phyloP scores from a whole-genome alignment of 2,329 filamentous ascomycete species.

The Periconia digitata region DNA sequence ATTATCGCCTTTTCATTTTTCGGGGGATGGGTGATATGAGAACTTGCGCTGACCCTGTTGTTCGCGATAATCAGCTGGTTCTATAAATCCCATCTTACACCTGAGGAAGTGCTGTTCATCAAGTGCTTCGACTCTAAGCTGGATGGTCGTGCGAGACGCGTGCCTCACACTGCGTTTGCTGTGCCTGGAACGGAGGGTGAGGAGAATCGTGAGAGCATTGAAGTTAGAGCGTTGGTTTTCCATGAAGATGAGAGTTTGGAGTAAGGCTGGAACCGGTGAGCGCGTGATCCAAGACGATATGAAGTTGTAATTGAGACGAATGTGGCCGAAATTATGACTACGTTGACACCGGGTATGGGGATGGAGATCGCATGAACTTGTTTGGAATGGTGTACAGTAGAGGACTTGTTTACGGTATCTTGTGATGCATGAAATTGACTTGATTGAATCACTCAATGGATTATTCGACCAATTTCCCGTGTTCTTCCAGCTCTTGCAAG shows the following conservation, averaged over 20 bases:
- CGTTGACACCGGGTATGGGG: too few relatives aligned
- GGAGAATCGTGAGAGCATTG: constrained; percentile 37
- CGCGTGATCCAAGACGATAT: not conserved
- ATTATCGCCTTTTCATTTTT: not conserved
- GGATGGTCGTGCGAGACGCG: constrained; percentile 36
- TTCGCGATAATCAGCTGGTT: constrained; percentile 33
- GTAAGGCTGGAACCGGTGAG: constrained; percentile 7
- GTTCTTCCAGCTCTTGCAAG: too few relatives aligned
- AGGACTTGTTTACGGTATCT: too few relatives aligned
- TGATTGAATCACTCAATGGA: too few relatives aligned
- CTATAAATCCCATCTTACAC: constrained; percentile 30
- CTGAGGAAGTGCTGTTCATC: constrained; percentile 36
- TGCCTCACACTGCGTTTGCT: constrained; percentile 38
- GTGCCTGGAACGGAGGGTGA: constrained; percentile 27
- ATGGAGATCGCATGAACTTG: not conserved
- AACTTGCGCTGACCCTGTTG: not conserved
- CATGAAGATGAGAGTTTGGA: constrained; percentile 32
- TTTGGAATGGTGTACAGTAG: not conserved
- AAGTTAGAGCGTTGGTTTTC: constrained; percentile 38
- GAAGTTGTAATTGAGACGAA: not conserved
- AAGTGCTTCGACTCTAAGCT: constrained; percentile 40
- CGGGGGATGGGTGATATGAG: not conserved
- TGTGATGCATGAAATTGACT: too few relatives aligned
- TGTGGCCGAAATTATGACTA: too few relatives aligned
- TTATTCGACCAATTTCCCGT: too few relatives aligned